These are phyloP conservation scores for Fonsecaea pugnacius DNA, from an alignment of 2,329 filamentous ascomycete genomes.

Conservation along the genomic window DNA sequence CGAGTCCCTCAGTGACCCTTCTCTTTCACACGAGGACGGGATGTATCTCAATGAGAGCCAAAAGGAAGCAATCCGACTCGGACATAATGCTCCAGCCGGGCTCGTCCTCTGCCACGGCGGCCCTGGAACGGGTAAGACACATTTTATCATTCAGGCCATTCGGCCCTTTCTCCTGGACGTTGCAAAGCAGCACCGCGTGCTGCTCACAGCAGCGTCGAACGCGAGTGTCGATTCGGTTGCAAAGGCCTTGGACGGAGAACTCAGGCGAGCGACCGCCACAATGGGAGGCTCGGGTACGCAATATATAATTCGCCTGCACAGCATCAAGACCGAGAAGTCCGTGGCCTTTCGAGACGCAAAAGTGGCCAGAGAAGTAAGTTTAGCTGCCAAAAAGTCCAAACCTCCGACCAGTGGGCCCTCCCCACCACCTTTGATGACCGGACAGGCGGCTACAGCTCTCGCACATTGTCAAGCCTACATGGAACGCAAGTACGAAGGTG, in stretches of 20 bases:
- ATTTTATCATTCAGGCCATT: conserved; percentile 23
- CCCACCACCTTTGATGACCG: not conserved
- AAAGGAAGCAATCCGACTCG: conserved; percentile 17
- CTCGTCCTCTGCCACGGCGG: conserved; percentile 25
- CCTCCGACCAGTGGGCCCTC: not conserved
- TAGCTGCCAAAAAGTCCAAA: not conserved
- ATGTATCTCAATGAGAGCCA: conserved; percentile 26
- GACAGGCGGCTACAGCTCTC: not conserved
- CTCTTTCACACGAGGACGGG: conserved; percentile 5
- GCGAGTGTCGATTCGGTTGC: conserved; percentile 20
- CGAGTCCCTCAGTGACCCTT: conserved; percentile 5
- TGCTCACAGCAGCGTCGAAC: conserved; percentile 21
- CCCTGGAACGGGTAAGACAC: conserved; percentile 25
- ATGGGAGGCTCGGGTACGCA: not conserved
- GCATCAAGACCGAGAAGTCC: conserved; percentile 21
- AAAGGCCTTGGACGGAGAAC: not conserved
- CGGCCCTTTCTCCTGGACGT: conserved; percentile 18
- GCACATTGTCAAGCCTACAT: not conserved
- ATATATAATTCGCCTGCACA: conserved; percentile 22
- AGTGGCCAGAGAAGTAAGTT: not conserved
- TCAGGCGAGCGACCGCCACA: not conserved
- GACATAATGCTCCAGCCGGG: conserved; percentile 16
- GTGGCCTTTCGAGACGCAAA: conserved; percentile 6
- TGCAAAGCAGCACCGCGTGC: conserved; percentile 2
- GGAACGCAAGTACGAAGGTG: conserved; percentile 9